A percentile compares a stretch with the other conserved stretches of the same genome.
Conservation (phyloP, 495 filamentous ascomycete genomes). For the Annulohypoxylon nitens region DNA sequence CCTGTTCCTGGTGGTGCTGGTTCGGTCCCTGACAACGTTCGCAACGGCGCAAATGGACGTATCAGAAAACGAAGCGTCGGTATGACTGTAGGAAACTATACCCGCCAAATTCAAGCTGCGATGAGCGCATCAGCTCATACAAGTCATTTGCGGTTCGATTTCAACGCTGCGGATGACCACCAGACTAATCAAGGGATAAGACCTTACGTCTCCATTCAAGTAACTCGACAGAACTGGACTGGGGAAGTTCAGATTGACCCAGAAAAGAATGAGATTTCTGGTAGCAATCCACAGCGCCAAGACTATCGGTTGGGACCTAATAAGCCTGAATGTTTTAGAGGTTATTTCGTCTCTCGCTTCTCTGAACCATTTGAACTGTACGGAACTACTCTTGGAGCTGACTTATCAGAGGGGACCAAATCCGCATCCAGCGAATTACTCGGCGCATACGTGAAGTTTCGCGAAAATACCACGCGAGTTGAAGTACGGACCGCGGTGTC, state of each 20-base stretch:
- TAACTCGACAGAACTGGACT: conserved; percentile 53
- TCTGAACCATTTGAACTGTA: conserved; percentile 49
- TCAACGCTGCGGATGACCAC: conserved; percentile 1
- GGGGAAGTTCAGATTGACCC: conserved; percentile 49
- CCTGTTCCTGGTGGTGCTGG: conserved; percentile 50
- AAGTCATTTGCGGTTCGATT: conserved; percentile 47
- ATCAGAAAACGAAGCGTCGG: conserved; percentile 32
- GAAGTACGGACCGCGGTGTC: conserved; percentile 52
- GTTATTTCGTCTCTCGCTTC: conserved; percentile 53
- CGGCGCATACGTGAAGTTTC: conserved; percentile 48
- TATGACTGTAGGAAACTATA: background rate
- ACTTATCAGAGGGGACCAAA: conserved; percentile 32
- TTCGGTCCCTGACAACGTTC: conserved; percentile 38
- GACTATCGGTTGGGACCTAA: conserved; percentile 51
- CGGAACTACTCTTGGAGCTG: conserved; percentile 41
- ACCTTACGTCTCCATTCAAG: conserved; percentile 49
- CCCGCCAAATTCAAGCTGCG: conserved; percentile 44
- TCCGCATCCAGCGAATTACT: conserved; percentile 43
- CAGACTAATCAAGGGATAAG: background rate
- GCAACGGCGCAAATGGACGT: conserved; percentile 44
- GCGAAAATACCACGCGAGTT: conserved; percentile 30
- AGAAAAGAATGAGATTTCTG: conserved; percentile 43
- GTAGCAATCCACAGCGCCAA: conserved; percentile 52
- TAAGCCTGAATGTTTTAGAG: conserved; percentile 45
- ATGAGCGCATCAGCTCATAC: conserved; percentile 50